phyloP scores from a whole-genome alignment of 2,329 filamentous ascomycete species.

The Macrophomina phaseolina region DNA sequence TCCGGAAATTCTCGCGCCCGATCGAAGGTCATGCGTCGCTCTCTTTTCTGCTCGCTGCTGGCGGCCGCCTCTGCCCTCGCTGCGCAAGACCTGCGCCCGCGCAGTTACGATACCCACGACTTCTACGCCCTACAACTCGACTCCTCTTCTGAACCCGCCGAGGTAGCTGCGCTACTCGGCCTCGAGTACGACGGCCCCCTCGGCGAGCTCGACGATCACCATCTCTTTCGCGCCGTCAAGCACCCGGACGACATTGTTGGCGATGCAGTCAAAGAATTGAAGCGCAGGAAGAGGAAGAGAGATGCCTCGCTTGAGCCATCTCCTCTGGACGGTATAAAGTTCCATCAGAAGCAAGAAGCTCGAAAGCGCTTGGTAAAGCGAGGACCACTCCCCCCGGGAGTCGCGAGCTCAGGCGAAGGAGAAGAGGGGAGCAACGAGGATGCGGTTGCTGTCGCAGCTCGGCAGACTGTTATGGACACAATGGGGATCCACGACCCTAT shows the following conservation, averaged over 20 bases:
- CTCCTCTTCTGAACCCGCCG: conserved; percentile 65
- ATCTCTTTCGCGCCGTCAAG: conserved; percentile 78
- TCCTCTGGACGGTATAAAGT: conserved; percentile 74
- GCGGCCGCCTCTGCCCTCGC: conserved; percentile 42
- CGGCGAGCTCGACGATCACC: conserved; percentile 77
- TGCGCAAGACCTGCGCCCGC: conserved; percentile 52
- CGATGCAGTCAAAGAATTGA: conserved; percentile 58
- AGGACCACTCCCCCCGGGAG: conserved; percentile 11
- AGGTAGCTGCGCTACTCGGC: conserved; percentile 75
- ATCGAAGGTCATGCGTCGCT: conserved; percentile 45
- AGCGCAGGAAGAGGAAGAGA: conserved; percentile 67
- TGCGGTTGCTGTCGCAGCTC: conserved; percentile 36
- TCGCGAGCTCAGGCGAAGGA: background rate
- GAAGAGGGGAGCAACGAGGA: background rate
- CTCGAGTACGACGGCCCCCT: conserved; percentile 81
- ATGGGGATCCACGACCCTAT: conserved; percentile 88
- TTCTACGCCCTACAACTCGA: conserved; percentile 93
- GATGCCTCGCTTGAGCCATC: conserved; percentile 53
- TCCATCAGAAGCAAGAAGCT: conserved; percentile 78
- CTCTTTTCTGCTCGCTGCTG: conserved; percentile 53
- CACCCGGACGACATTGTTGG: conserved; percentile 61
- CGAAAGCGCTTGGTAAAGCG: conserved; percentile 68
- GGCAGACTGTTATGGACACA: conserved; percentile 63
- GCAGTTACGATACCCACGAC: conserved; percentile 80
- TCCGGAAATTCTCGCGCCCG: background rate